These are phyloP conservation scores for Trametopsis cervina DNA, from an alignment of 768 basidiomycete genomes.

Conservation along the genomic window DNA sequence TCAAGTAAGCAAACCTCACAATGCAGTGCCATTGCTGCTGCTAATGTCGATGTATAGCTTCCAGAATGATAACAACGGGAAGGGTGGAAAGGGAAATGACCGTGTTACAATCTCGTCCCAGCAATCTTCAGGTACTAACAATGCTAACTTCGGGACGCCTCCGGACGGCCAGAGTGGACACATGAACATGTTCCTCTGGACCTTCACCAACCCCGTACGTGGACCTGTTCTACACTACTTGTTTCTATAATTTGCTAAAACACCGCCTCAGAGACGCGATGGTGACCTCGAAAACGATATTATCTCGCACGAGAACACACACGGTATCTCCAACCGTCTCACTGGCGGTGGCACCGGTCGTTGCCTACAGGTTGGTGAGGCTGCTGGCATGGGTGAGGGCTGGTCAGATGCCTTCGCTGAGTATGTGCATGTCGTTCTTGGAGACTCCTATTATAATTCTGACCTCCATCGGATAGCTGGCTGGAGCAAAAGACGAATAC, in stretches of 20 bases:
- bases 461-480: constrained; percentile 19
- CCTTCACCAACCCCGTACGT: constrained; percentile 34
- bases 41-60: constrained; percentile 39
- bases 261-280: constrained; percentile 49
- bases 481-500: constrained; percentile 34
- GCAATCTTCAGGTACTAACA: constrained; percentile 36
- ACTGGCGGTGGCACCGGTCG: constrained; percentile 51
- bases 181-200: constrained; percentile 29
- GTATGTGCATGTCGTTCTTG: constrained; percentile 4
- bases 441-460: background rate
- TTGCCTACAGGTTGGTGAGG: constrained; percentile 56
- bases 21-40: background rate
- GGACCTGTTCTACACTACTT: no score
- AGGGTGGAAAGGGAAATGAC: constrained; percentile 45
- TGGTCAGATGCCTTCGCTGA: constrained; percentile 44
- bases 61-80: constrained; percentile 47
- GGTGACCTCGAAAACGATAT: constrained; percentile 62
- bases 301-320: constrained; percentile 37
- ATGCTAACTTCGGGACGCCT: constrained; percentile 38
- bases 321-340: constrained; percentile 31
- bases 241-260: background rate
- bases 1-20: no score
- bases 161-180: constrained; percentile 35
- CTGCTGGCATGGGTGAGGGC: constrained; percentile 67
- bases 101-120: constrained; percentile 47